Conservation (phyloP, 2,329 filamentous ascomycete species). For the Talaromyces sp. region DNA sequence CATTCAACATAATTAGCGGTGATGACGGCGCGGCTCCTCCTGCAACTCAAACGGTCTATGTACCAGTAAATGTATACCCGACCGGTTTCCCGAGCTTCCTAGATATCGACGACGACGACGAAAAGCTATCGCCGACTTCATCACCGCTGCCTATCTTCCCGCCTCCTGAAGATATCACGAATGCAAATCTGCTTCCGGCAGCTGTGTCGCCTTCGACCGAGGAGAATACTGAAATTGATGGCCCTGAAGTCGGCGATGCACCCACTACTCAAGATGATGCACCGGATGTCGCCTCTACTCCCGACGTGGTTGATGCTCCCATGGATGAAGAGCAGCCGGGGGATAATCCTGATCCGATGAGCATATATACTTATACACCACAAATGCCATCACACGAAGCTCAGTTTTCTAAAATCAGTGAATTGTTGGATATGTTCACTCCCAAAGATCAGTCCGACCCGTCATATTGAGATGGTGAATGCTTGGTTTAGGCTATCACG, state of each 20-base stretch:
- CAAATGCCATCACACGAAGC: background rate
- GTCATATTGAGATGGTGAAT: background rate
- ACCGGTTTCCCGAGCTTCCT: background rate
- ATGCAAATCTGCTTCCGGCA: background rate
- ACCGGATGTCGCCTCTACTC: background rate
- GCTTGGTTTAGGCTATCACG: background rate
- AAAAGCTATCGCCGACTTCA: background rate
- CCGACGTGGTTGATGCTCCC: background rate
- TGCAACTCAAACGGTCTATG: constrained; percentile 1
- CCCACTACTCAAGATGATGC: background rate
- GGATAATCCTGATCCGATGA: background rate
- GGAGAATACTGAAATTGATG: background rate
- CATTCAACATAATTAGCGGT: background rate
- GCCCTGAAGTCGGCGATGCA: background rate
- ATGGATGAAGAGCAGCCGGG: background rate
- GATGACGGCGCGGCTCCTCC: background rate
- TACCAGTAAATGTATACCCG: constrained; percentile 7
- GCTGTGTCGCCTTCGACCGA: background rate
- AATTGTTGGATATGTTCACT: background rate
- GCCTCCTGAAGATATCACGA: background rate
- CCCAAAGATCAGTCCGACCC: background rate
- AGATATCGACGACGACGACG: background rate
- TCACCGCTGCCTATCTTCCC: constrained; percentile 4
- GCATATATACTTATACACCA: background rate
- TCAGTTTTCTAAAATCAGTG: background rate